Conservation (phyloP, 163 green algal species). For the Scenedesmus sp. region DNA sequence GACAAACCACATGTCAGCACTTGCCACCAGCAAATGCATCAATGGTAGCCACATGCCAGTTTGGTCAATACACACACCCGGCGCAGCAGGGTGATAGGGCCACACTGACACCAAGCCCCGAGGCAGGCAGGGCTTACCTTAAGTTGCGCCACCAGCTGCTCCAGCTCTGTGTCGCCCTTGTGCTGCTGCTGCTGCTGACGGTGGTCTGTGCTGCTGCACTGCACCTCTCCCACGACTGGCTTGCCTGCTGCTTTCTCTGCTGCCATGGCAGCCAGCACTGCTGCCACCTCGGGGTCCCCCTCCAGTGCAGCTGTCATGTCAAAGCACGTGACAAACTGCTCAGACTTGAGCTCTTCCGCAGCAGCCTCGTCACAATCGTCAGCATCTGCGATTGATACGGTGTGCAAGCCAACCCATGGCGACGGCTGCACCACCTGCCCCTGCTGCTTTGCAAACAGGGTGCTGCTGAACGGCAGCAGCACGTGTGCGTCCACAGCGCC, state of each 20-base stretch:
- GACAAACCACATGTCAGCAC: no score
- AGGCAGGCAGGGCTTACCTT: background rate
- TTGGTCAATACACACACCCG: no score
- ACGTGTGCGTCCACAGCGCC: background rate
- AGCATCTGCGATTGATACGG: background rate
- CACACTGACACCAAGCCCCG: no score
- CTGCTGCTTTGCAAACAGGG: background rate
- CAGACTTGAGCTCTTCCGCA: background rate
- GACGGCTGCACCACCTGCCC: background rate
- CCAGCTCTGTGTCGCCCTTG: background rate
- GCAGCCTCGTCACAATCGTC: no score
- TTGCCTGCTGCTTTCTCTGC: background rate
- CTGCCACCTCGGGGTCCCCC: background rate
- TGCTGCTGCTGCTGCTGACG: background rate
- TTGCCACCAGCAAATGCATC: no score
- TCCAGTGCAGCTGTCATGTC: background rate
- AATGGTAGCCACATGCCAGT: no score
- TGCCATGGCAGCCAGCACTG: background rate
- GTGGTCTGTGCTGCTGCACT: background rate
- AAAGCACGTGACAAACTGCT: background rate
- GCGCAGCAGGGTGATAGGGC: background rate
- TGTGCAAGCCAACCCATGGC: background rate
- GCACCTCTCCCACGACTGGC: background rate
- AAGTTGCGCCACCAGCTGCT: background rate
- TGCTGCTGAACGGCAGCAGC: background rate